phyloP scores from a whole-genome alignment of 352 stramenopile species.

The Lagenidium giganteum region DNA sequence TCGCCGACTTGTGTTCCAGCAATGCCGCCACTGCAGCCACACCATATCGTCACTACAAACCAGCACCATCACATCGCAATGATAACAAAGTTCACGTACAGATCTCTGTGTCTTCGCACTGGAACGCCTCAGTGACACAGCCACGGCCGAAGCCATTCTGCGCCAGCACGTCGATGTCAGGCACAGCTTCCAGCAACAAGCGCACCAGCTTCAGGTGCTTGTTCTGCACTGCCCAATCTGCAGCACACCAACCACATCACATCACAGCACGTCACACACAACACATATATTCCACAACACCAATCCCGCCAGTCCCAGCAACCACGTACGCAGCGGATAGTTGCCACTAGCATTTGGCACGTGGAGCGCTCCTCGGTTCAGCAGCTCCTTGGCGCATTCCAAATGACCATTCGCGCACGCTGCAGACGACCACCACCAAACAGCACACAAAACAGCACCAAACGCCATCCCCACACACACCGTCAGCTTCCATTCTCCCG shows the following conservation, averaged over 20 bases:
- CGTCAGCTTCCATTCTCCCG: neutral
- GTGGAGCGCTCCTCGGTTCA: slow-evolving; percentile 46
- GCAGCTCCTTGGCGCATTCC: slow-evolving; percentile 55
- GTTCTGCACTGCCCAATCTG: slow-evolving; percentile 88
- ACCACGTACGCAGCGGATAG: slow-evolving; percentile 60
- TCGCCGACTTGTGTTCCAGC: slow-evolving; percentile 73
- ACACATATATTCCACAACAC: too few relatives aligned
- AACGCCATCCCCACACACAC: neutral
- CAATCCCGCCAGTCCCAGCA: neutral
- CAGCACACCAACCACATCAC: neutral
- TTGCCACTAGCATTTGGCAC: slow-evolving; percentile 74
- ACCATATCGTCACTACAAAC: too few relatives aligned
- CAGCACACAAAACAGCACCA: too few relatives aligned
- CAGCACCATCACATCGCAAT: too few relatives aligned
- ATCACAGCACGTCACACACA: neutral
- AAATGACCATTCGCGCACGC: slow-evolving; percentile 76
- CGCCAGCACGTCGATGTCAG: slow-evolving; percentile 75
- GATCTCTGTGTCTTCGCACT: slow-evolving; percentile 81
- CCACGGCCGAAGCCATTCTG: slow-evolving; percentile 80
- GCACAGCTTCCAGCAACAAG: slow-evolving; percentile 51
- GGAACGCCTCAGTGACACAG: slow-evolving; percentile 80
- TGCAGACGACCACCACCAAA: too few relatives aligned
- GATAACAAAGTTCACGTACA: slow-evolving; percentile 37
- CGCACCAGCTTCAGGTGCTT: slow-evolving; percentile 79
- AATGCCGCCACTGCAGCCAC: slow-evolving; percentile 50